Base-by-base conservation (phyloP, 345 rosid genomes). In the Salix udensis region DNA sequence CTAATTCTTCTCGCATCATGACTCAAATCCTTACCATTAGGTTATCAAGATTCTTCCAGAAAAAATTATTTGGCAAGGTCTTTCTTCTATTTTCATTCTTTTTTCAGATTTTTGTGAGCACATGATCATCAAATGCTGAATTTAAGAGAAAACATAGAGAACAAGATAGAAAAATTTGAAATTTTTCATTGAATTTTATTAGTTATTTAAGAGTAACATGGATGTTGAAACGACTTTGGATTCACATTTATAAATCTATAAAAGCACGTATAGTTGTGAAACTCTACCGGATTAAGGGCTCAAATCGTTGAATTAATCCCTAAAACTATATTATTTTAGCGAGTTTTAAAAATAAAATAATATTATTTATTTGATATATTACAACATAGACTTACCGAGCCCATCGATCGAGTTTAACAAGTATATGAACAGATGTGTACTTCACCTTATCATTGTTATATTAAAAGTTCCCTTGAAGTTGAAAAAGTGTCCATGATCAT, bases 121-220 rank as follows among this genome's bases (percentile, higher is more conserved):
- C 7, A 5, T 16, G 55, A 50, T 50, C 55, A 50, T 50, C 55
- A 50, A 7, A 50, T 50, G 55, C 21, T 50, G n/a, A 50, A 50
- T 50, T 50, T 50, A 18, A 50, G 55, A 50, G 21, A 12, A 46
- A 15, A 50, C 5, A 50, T 50, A 50, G 6, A 50, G 21, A 4
- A 16, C 21, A 50, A 5, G n/a, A 50, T 16, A 16, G 5, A 16
- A 0, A 0, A 0, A 0, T 1, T 0, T 50, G 53, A 50, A 50
- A 1, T 50, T 50, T 50, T 50, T 2, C 21, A 18, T 50, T 50
- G 55, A 50, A 50, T 50, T 18, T 50, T 16, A 18, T 50, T 50
- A 50, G 55, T 50, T 50, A 50, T 50, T 15, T 48, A 13, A 48
- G 53, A 48, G 53, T 14, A 48, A 48, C 18, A 48, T 4, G 4